Evolutionary conservation across 768 basidiomycete genomes (phyloP).

Genomic region (Arthromyces matolae): DNA sequence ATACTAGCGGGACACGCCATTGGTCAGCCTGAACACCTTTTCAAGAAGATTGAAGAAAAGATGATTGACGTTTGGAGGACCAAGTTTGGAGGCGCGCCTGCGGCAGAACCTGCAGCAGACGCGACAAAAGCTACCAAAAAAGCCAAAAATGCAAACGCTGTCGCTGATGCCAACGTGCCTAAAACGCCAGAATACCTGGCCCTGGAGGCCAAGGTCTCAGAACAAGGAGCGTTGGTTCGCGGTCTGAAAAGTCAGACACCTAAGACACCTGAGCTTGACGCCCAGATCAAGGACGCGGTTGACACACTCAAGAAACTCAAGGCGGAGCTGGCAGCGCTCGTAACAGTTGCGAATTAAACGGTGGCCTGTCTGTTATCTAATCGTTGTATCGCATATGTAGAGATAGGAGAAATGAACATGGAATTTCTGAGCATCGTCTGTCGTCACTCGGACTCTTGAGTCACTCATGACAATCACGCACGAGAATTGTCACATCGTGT

Average conservation of each 20-base stretch:
- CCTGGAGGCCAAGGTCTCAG: conserved; percentile 69
- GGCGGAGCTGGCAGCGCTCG: conserved; percentile 41
- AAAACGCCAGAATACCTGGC: conserved; percentile 72
- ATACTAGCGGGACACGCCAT: conserved; percentile 84
- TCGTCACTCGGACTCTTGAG: too few species aligned
- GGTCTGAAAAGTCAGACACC: conserved; percentile 61
- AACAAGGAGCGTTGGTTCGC: conserved; percentile 74
- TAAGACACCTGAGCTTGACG: conserved; percentile 59
- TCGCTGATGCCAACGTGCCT: conserved; percentile 41
- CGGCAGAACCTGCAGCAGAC: conserved; percentile 32
- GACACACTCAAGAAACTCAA: conserved; percentile 65
- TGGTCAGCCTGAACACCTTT: conserved; percentile 84
- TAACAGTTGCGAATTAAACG: neutral
- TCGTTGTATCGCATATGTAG: neutral
- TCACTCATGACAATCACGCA: too few species aligned
- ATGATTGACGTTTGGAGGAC: conserved; percentile 79
- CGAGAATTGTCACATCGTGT: too few species aligned
- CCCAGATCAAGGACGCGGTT: conserved; percentile 57
- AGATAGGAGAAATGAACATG: too few species aligned
- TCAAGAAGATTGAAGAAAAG: conserved; percentile 90
- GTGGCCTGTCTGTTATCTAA: neutral
- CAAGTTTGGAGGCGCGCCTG: conserved; percentile 67
- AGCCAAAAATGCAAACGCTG: conserved; percentile 51
- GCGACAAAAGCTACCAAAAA: conserved; percentile 45
- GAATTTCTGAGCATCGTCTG: too few species aligned